These are phyloP conservation scores for Nadsonia fulvescens DNA, from an alignment of 805 yeast genomes.

Conservation along the genomic window DNA sequence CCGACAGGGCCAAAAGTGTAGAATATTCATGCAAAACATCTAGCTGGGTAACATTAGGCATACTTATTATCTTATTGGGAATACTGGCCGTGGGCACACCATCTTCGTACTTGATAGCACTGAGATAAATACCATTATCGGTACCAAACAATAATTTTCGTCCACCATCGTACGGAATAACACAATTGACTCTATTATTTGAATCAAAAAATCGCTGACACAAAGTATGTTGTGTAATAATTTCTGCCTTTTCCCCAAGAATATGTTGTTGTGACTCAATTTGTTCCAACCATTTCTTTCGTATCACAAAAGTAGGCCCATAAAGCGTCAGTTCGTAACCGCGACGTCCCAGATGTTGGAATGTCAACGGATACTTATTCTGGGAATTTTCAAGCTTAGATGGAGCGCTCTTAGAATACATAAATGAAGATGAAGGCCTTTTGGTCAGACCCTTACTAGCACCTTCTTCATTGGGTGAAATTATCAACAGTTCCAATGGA, in stretches of 20 bases:
- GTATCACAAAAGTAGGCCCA: slow-evolving; percentile 30
- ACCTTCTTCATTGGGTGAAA: slow-evolving; percentile 65
- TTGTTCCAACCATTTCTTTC: slow-evolving; percentile 65
- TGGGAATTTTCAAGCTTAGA: slow-evolving; percentile 9
- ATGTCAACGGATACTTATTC: slow-evolving; percentile 26
- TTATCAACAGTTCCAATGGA: slow-evolving; percentile 18
- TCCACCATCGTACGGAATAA: slow-evolving; percentile 89
- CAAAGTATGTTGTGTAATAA: slow-evolving; percentile 59
- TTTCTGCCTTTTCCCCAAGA: slow-evolving; percentile 53
- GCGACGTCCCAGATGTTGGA: slow-evolving; percentile 31
- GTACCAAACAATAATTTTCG: slow-evolving; percentile 81
- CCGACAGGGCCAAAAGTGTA: slow-evolving; percentile 62
- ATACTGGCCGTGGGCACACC: slow-evolving; percentile 18
- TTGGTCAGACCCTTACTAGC: slow-evolving; percentile 26
- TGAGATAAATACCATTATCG: slow-evolving; percentile 73
- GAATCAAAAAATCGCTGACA: slow-evolving; percentile 62
- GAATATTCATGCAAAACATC: slow-evolving; percentile 87
- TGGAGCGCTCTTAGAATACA: slow-evolving; percentile 13
- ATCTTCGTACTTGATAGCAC: slow-evolving; percentile 46
- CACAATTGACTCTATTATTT: slow-evolving; percentile 67
- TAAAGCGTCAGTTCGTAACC: slow-evolving; percentile 27
- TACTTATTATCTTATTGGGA: slow-evolving; percentile 60
- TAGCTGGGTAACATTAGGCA: slow-evolving; percentile 66
- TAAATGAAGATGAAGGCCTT: slow-evolving; percentile 15
- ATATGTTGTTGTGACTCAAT: slow-evolving; percentile 64